Percentiles rank a stretch among this genome's conserved stretches.
Conservation (phyloP, 495 filamentous ascomycete genomes). For the Aspergillus taichungensis region DNA sequence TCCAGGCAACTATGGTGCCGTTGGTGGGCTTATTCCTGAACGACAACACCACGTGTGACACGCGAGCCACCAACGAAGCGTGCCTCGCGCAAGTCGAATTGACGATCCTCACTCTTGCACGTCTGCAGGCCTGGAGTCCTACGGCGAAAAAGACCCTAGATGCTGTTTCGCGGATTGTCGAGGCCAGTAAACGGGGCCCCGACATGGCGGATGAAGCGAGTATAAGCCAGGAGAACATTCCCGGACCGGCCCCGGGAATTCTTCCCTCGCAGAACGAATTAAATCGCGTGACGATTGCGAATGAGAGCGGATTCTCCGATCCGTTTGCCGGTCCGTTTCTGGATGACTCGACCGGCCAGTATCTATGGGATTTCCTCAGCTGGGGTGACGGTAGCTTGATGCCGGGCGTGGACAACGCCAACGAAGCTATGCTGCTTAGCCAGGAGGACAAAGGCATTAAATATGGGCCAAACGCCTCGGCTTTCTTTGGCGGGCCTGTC, state of each 20-base stretch:
- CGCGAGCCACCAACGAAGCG: constrained; percentile 42
- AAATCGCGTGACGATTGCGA: constrained; percentile 10
- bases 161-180: constrained; percentile 60
- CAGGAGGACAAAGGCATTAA: constrained; percentile 25
- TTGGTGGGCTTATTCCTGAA: constrained; percentile 64
- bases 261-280: constrained; percentile 14
- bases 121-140: constrained; percentile 61
- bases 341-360: constrained; percentile 28
- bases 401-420: constrained; percentile 23
- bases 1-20: constrained; percentile 72
- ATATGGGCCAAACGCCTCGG: constrained; percentile 12
- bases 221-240: constrained; percentile 9
- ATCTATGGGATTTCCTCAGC: constrained; percentile 37
- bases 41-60: constrained; percentile 44
- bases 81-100: constrained; percentile 53
- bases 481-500: constrained; percentile 19
- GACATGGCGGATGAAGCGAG: constrained; percentile 6
- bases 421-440: constrained; percentile 19
- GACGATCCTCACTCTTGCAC: constrained; percentile 58
- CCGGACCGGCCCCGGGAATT: background rate
- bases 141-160: constrained; percentile 61
- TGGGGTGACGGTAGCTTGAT: constrained; percentile 34
- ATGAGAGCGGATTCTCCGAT: constrained; percentile 20
- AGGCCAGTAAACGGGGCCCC: constrained; percentile 42
- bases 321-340: constrained; percentile 20